These are phyloP conservation scores for Starmerella potacharoeniae DNA, from an alignment of 805 yeast genomes.

Conservation along the genomic window DNA sequence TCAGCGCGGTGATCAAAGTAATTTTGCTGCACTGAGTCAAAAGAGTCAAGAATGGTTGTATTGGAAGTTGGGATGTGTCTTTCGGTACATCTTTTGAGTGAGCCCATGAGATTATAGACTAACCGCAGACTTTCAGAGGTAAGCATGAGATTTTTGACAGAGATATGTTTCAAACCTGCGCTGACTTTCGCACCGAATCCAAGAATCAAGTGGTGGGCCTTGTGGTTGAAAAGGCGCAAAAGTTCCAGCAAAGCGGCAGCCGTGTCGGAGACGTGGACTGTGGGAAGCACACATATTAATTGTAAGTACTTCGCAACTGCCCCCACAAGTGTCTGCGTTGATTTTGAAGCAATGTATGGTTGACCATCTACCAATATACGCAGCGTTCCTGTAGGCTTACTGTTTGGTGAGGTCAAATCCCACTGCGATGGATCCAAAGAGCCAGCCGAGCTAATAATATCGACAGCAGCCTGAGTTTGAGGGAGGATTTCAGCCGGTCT, in stretches of 20 bases:
- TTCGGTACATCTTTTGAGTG: slow-evolving; percentile 26
- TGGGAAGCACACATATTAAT: slow-evolving; percentile 43
- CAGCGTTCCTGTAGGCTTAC: not conserved
- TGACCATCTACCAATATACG: slow-evolving; percentile 38
- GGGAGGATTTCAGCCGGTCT: slow-evolving; percentile 50
- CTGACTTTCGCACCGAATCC: slow-evolving; percentile 68
- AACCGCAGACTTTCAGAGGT: slow-evolving; percentile 54
- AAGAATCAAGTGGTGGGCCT: slow-evolving; percentile 48
- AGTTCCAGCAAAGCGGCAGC: slow-evolving; percentile 32
- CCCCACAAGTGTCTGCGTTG: slow-evolving; percentile 34
- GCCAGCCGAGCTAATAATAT: slow-evolving; percentile 40
- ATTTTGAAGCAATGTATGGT: slow-evolving; percentile 48
- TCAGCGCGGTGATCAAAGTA: slow-evolving; percentile 54
- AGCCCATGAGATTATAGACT: slow-evolving; percentile 34
- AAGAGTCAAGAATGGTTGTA: slow-evolving; percentile 18
- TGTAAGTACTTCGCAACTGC: slow-evolving; percentile 43
- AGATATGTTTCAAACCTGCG: slow-evolving; percentile 58
- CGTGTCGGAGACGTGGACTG: slow-evolving; percentile 30
- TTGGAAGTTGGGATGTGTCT: slow-evolving; percentile 22
- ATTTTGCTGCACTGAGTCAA: slow-evolving; percentile 33
- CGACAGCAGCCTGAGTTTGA: slow-evolving; percentile 39
- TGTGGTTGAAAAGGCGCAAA: slow-evolving; percentile 42
- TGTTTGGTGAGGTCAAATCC: slow-evolving; percentile 23
- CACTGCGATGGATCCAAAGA: slow-evolving; percentile 40
- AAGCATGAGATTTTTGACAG: slow-evolving; percentile 58